Conservation (phyloP, 495 filamentous ascomycete genomes). For the Saxophila tyrrhenica region DNA sequence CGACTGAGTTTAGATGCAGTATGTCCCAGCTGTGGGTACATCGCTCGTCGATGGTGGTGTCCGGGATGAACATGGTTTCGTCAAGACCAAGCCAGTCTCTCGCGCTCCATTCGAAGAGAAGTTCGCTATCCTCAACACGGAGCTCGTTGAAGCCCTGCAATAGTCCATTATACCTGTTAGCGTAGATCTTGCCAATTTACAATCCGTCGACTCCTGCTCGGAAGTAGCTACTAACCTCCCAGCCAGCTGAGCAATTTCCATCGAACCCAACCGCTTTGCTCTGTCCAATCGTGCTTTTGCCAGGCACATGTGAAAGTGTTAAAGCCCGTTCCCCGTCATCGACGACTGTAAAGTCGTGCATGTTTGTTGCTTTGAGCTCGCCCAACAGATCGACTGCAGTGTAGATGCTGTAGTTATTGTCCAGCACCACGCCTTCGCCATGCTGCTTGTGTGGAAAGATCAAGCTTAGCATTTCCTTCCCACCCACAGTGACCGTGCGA, state of each 20-base stretch:
- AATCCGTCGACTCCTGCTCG: too few species aligned
- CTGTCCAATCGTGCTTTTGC: not conserved
- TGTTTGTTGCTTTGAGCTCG: not conserved
- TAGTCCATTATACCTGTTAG: too few species aligned
- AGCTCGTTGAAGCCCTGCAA: constrained; percentile 23
- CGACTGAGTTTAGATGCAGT: constrained; percentile 25
- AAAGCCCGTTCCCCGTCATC: not conserved
- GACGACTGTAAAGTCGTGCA: not conserved
- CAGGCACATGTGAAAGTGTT: not conserved
- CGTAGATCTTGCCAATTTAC: too few species aligned
- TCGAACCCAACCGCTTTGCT: not conserved
- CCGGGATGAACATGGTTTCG: constrained; percentile 9
- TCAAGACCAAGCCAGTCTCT: constrained; percentile 25
- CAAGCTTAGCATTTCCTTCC: not conserved
- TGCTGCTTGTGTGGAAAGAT: not conserved
- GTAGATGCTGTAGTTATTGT: not conserved
- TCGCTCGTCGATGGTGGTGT: constrained; percentile 8
- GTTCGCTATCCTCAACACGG: constrained; percentile 16
- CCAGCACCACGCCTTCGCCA: not conserved
- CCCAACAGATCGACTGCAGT: not conserved
- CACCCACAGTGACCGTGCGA: not conserved
- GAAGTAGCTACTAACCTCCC: not conserved
- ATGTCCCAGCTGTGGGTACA: constrained; percentile 19
- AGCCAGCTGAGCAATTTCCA: not conserved
- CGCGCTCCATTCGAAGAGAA: constrained; percentile 33